Evolutionary conservation across 495 filamentous ascomycete species (phyloP).

Genomic region (Aspergillus sclerotiicarbonarius): DNA sequence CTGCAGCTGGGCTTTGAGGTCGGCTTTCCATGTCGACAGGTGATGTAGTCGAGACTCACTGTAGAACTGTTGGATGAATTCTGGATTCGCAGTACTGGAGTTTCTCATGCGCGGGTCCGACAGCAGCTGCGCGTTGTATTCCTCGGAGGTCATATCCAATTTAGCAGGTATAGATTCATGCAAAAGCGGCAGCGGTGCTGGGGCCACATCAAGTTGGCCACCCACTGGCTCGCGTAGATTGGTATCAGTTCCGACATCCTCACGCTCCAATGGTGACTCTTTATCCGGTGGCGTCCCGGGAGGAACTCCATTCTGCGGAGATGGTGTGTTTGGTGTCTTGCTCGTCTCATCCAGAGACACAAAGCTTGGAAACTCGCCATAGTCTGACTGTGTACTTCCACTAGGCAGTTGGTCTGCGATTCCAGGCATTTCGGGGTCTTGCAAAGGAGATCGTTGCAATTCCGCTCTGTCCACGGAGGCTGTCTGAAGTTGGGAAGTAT

Average conservation of each 20-base stretch:
- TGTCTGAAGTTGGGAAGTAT: slow-evolving; percentile 63
- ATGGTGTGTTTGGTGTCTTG: background rate
- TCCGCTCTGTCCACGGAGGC: slow-evolving; percentile 1
- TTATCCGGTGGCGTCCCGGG: background rate
- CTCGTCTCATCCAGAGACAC: slow-evolving; percentile 21
- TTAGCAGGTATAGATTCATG: slow-evolving; percentile 23
- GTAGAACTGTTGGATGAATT: slow-evolving; percentile 92
- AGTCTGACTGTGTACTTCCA: slow-evolving; percentile 36
- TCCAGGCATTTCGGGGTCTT: background rate
- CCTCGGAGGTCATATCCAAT: slow-evolving; percentile 71
- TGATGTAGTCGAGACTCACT: slow-evolving; percentile 92
- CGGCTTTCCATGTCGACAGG: slow-evolving; percentile 91
- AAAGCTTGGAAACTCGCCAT: slow-evolving; percentile 48
- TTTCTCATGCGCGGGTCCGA: slow-evolving; percentile 79
- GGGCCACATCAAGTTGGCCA: background rate
- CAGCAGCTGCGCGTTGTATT: slow-evolving; percentile 82
- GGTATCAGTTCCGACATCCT: background rate
- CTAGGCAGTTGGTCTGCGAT: background rate
- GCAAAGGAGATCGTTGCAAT: background rate
- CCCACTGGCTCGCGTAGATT: slow-evolving; percentile 2
- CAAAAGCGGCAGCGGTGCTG: slow-evolving; percentile 2
- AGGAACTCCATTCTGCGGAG: background rate
- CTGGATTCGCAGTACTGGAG: slow-evolving; percentile 82
- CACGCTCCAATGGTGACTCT: background rate
- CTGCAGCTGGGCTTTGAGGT: slow-evolving; percentile 84